Evolutionary conservation across 805 yeast species (phyloP).

Genomic region (Saturnispora zaruensis): DNA sequence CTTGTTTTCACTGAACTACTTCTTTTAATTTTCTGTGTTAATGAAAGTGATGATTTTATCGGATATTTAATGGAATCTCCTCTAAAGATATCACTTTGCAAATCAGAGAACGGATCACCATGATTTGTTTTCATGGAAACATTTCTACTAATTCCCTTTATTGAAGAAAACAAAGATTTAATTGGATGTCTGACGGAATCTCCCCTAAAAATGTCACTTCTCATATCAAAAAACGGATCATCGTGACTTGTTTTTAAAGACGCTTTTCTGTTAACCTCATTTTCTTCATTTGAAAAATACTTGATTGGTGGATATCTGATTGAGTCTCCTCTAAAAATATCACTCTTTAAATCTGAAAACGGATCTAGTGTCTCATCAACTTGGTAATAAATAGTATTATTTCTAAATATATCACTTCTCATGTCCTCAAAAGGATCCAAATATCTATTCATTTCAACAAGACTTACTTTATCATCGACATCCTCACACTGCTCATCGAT

Average conservation of each 20-base stretch:
- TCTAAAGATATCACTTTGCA: neutral
- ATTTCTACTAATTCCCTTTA: neutral
- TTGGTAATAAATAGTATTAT: neutral
- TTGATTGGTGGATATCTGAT: neutral
- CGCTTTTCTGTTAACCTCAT: neutral
- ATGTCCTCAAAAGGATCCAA: neutral
- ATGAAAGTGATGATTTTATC: neutral
- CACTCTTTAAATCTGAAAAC: neutral
- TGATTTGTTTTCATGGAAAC: neutral
- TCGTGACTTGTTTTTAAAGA: neutral
- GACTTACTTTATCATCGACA: neutral
- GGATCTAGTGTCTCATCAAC: constrained; percentile 1
- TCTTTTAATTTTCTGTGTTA: no score
- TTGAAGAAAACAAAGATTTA: neutral
- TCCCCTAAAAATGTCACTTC: neutral
- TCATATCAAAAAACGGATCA: neutral
- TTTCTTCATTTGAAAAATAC: neutral
- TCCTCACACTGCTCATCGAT: constrained; percentile 2
- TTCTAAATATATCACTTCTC: neutral
- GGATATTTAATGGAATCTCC: neutral
- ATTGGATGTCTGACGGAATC: neutral
- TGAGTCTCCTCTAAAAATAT: constrained; percentile 1
- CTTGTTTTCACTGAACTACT: neutral
- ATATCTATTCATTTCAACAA: constrained; percentile 2
- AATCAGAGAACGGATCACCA: neutral